A percentile compares a stretch with the other conserved stretches of the same genome.
These are phyloP conservation scores for Phoenix dactylifera DNA, from an alignment of 176 grass and related monocot species.

Conservation along the genomic window DNA sequence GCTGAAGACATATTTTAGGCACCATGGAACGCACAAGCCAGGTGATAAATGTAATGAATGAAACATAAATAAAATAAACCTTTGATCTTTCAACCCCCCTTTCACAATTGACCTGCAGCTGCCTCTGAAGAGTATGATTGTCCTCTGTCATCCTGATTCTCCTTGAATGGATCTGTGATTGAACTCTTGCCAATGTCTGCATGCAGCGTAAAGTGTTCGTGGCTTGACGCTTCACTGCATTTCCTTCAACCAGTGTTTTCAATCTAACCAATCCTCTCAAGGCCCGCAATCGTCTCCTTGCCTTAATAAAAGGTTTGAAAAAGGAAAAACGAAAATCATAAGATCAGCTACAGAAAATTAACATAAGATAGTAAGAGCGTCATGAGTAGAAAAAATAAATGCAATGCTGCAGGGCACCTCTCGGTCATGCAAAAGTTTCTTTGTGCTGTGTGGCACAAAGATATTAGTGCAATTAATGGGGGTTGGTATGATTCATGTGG, in stretches of 20 bases:
- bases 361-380: background rate
- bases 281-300: constrained; percentile 66
- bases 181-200: constrained; percentile 67
- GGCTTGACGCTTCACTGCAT: constrained; percentile 64
- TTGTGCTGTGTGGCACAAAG: too few relatives aligned
- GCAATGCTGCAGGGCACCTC: background rate
- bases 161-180: constrained; percentile 67
- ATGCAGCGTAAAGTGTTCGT: constrained; percentile 54
- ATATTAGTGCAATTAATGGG: too few relatives aligned
- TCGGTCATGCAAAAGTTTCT: too few relatives aligned
- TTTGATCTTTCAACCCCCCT: constrained; percentile 77
- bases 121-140: constrained; percentile 76
- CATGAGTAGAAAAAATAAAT: background rate
- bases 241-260: constrained; percentile 73
- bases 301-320: constrained; percentile 27
- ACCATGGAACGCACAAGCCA: too few relatives aligned
- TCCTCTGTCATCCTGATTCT: constrained; percentile 75
- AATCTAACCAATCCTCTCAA: constrained; percentile 76
- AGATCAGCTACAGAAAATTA: background rate
- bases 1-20: too few relatives aligned
- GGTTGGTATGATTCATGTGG: too few relatives aligned
- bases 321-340: background rate
- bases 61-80: constrained; percentile 24
- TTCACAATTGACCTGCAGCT: constrained; percentile 62
- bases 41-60: too few relatives aligned